Evolutionary conservation across 208 protist genomes (phyloP), one percentile per base, ranked within the genome.

Genomic region (Angomonas ambiguus): DNA sequence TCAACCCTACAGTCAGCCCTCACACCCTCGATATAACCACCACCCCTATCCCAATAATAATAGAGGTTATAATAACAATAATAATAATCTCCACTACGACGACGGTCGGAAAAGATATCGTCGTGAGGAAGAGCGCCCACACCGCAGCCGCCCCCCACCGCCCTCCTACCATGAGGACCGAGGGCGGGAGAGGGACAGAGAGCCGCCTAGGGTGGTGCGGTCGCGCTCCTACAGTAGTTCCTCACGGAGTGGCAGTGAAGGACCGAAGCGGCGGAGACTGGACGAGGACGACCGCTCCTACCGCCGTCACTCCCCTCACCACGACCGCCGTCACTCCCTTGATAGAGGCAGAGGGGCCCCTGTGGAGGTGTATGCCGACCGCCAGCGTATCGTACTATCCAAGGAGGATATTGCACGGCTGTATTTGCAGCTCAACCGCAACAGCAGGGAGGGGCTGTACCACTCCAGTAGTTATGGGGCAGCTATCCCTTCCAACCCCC

Each of bases 181-280:
- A 41, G 35, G 35, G 35, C 35, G 35, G 13, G 35, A 41, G 35
- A 41, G 13, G 35, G 13, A 41, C 8, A 41, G 35, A 41, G 13
- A 41, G 53, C 27, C 25, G 34, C 25, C 25, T 16, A 28, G 4
- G 53, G 24, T 5, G 24, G 35, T 30, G 64, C 61, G 38, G 67
- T 60, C 2, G 65, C 24, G 24, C 68, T 72, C 65, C 18, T 62
- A 69, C 63, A 45, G 62, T 49, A 38, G 18, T 28, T 25, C 32
- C 13, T 31, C 18, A 18, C 20, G 53, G 25, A 33, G 25, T 28
- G 53, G 25, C 10, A 32, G 8, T 31, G 25, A 16, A 16, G 31
- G 53, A 16, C 10, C 11, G 6, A 59, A 32, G 10, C 22, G 53
- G 11, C 53, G 53, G 11, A 20, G 53, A 4, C 24, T 32, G 3